Percentiles rank a stretch among this genome's conserved stretches.
These are phyloP conservation scores for Tulasnella sp. DNA, from an alignment of 768 basidiomycete species.

Conservation along the genomic window DNA sequence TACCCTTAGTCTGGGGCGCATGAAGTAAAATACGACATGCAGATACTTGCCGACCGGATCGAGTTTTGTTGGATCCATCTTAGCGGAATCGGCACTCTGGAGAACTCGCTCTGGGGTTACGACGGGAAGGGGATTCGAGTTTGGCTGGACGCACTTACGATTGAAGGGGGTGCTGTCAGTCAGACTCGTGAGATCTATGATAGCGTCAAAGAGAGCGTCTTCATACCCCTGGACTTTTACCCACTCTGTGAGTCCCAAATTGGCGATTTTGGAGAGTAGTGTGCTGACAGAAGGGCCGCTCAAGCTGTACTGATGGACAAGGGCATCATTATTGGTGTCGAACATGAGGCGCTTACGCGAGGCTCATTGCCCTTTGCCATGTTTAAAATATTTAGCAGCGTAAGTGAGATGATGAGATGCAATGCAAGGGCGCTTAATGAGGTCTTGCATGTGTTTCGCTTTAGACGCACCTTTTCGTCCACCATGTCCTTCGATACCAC, in stretches of 20 bases:
- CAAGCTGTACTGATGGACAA: conserved; percentile 98
- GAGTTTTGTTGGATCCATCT: conserved; percentile 99
- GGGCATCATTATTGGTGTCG: conserved; percentile 95
- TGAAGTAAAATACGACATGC: conserved; percentile 96
- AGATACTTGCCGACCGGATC: conserved; percentile 93
- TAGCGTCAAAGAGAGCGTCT: conserved; percentile 90
- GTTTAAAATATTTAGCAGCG: conserved; percentile 89
- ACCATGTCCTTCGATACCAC: conserved; percentile 85
- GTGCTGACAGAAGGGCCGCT: conserved; percentile 30
- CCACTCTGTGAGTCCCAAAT: conserved; percentile 72
- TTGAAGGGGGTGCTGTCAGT: conserved; percentile 60
- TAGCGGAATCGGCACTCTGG: conserved; percentile 86
- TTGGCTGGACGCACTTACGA: conserved; percentile 94
- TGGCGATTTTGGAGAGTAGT: conserved; percentile 12
- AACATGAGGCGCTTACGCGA: conserved; percentile 80
- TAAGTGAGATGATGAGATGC: conserved; percentile 48
- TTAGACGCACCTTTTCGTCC: conserved; percentile 92
- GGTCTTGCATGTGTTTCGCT: background rate
- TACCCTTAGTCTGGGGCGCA: conserved; percentile 69
- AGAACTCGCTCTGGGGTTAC: conserved; percentile 98
- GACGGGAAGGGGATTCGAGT: conserved; percentile 87
- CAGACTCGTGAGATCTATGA: conserved; percentile 49
- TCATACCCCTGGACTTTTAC: conserved; percentile 91
- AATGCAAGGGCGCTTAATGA: conserved; percentile 18
- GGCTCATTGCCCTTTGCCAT: conserved; percentile 82